Percentiles rank a stretch among this genome's conserved stretches.
Evolutionary conservation across 2,329 filamentous ascomycete species (phyloP).

Genomic region (Pseudogymnoascus sp.): DNA sequence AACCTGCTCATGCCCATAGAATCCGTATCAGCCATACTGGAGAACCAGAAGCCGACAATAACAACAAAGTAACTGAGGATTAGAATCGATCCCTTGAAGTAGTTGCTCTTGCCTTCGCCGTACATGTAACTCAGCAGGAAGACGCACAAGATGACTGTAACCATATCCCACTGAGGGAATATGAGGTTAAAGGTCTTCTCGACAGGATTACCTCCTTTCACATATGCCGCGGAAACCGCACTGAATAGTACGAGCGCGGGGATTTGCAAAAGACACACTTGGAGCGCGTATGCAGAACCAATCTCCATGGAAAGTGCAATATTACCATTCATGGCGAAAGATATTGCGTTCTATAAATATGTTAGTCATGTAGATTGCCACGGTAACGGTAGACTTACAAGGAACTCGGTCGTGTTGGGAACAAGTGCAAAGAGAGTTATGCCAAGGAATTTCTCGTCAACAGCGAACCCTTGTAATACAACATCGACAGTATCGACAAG

Average conservation of each 20-base stretch:
- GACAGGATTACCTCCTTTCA: constrained; percentile 45
- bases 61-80: constrained; percentile 91
- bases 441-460: constrained; percentile 95
- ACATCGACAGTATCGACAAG: constrained; percentile 94
- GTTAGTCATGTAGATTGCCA: constrained; percentile 16
- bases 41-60: constrained; percentile 84
- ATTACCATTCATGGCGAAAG: constrained; percentile 99
- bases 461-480: constrained; percentile 80
- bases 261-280: constrained; percentile 91
- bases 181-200: constrained; percentile 74
- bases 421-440: constrained; percentile 95
- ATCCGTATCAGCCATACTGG: constrained; percentile 40
- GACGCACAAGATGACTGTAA: constrained; percentile 90
- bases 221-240: constrained; percentile 57
- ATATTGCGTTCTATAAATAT: constrained; percentile 73
- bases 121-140: constrained; percentile 97
- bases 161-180: constrained; percentile 99
- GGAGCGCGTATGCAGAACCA: constrained; percentile 89
- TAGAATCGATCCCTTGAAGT: constrained; percentile 97
- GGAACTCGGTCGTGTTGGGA: constrained; percentile 94
- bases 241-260: constrained; percentile 89
- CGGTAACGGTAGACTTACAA: constrained; percentile 49
- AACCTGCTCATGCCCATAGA: constrained; percentile 28
- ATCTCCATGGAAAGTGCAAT: constrained; percentile 99
- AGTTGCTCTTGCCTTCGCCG: constrained; percentile 98